These are phyloP conservation scores for Xylaria intraflava DNA, from an alignment of 495 filamentous ascomycete genomes.

Conservation along the genomic window DNA sequence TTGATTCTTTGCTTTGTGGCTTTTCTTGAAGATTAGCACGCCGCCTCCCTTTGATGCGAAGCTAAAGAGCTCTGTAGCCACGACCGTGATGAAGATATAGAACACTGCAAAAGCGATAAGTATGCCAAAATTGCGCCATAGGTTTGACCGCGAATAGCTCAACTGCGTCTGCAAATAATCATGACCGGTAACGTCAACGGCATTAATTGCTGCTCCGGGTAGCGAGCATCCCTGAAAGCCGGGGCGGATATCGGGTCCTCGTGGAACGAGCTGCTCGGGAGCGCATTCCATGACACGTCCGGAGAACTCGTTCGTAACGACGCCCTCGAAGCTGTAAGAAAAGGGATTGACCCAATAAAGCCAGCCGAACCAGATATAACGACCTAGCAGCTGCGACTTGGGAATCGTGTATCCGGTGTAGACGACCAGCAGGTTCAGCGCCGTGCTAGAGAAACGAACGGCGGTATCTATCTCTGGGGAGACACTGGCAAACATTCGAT, in stretches of 20 bases:
- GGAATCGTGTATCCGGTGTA: slow-evolving; percentile 49
- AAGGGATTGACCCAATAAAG: slow-evolving; percentile 50
- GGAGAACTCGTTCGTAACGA: slow-evolving; percentile 50
- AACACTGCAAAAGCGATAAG: slow-evolving; percentile 62
- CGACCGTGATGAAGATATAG: slow-evolving; percentile 61
- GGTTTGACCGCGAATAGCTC: slow-evolving; percentile 54
- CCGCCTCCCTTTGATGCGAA: slow-evolving; percentile 45
- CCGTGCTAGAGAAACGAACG: slow-evolving; percentile 62
- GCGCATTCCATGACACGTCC: slow-evolving; percentile 48
- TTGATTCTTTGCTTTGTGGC: slow-evolving; percentile 50
- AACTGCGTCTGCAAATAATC: slow-evolving; percentile 52
- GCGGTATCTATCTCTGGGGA: slow-evolving; percentile 68
- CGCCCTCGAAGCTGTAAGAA: slow-evolving; percentile 52
- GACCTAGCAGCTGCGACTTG: slow-evolving; percentile 29
- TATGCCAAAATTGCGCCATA: slow-evolving; percentile 80
- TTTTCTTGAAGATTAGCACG: slow-evolving; percentile 63
- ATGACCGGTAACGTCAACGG: slow-evolving; percentile 45
- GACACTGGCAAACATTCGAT: slow-evolving; percentile 69
- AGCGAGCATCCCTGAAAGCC: slow-evolving; percentile 58
- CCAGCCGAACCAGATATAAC: slow-evolving; percentile 55
- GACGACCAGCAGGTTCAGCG: slow-evolving; percentile 56
- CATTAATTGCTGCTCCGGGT: slow-evolving; percentile 45
- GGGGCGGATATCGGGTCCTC: slow-evolving; percentile 41
- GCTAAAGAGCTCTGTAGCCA: slow-evolving; percentile 35
- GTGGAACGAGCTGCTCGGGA: slow-evolving; percentile 49